phyloP scores from a whole-genome alignment of 441 rosid species.

The Metrosideros polymorpha region DNA sequence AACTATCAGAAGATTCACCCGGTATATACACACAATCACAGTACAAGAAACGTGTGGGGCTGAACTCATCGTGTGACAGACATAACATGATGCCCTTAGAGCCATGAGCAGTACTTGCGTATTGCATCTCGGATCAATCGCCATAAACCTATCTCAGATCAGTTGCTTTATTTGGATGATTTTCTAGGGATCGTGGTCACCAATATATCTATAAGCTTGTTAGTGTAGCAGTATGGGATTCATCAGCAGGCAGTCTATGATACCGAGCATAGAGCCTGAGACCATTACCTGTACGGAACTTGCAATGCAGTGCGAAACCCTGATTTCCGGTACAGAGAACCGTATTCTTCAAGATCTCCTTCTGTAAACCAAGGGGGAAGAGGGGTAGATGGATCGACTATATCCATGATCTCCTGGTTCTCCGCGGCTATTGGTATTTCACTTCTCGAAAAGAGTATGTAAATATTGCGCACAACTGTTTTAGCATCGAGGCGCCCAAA shows the following conservation, averaged over 20 bases:
- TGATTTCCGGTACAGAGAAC: slow-evolving; percentile 34
- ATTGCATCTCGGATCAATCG: not conserved
- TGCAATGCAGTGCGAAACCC: slow-evolving; percentile 41
- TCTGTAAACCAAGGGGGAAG: slow-evolving; percentile 51
- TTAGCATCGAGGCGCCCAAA: slow-evolving; percentile 42
- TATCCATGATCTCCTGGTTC: slow-evolving; percentile 50
- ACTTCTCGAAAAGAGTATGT: slow-evolving; percentile 35
- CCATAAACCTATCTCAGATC: not conserved
- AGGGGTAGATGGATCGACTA: slow-evolving; percentile 40
- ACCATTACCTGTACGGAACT: slow-evolving; percentile 38
- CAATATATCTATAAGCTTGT: not conserved
- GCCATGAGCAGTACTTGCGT: not conserved
- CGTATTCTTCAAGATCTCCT: slow-evolving; percentile 37
- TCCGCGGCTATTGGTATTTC: slow-evolving; percentile 40
- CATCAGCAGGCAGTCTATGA: not conserved
- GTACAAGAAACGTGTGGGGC: not conserved
- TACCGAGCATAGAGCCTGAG: not conserved
- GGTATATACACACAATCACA: not conserved
- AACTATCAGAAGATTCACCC: not conserved
- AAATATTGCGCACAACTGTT: slow-evolving; percentile 39
- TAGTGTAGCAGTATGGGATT: not conserved
- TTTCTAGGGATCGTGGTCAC: not conserved
- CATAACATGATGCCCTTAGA: not conserved
- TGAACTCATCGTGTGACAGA: not conserved
- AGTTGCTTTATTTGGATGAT: not conserved